Evolutionary conservation across 805 yeast genomes (phyloP), one percentile per base, ranked within the genome.

Genomic region (Candida chilensis): DNA sequence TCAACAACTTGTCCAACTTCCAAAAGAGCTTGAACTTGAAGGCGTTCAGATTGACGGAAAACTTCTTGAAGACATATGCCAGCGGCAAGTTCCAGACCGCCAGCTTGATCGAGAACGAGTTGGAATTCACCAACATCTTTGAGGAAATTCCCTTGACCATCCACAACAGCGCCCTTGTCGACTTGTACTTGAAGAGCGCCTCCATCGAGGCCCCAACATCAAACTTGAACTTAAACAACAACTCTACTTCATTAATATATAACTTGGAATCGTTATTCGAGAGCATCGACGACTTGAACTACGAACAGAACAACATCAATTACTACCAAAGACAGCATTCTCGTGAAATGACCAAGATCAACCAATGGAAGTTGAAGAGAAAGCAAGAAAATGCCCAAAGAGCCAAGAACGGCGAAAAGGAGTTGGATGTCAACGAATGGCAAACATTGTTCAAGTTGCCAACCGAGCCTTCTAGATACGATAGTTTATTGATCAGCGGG

Each of bases 241-340:
- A 60, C 36, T 52, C 62, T 12, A 55, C 55, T 33, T 40, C 67
- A 21, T 41, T 40, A 27, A 55, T 57, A 37, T 43, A 48, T 37
- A 64, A 63, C 37, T 71, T 76, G 36, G 88, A 81, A 47, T 69
- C 70, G 28, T 63, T 82, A 40, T 67, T 74, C 48, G 78, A 74
- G 37, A 72, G 84, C 30, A 67, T 83, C 24, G 92, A 83, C 52
- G 76, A 79, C 29, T 76, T 74, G 60, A 78, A 78, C 59, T 78
- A 78, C 51, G 87, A 79, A 50, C 83, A 80, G 51, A 78, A 79
- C 41, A 82, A 78, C 57, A 77, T 79, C 65, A 79, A 81, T 63
- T 82, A 78, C 57, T 81, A 73, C 62, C 92, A 82, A 59, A 75
- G 94, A 61, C 78, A 74, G 44, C 63, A 74, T 36, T 70, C 76